Base-by-base conservation (phyloP, 306 rosid species). In the Mucuna pruriens region DNA sequence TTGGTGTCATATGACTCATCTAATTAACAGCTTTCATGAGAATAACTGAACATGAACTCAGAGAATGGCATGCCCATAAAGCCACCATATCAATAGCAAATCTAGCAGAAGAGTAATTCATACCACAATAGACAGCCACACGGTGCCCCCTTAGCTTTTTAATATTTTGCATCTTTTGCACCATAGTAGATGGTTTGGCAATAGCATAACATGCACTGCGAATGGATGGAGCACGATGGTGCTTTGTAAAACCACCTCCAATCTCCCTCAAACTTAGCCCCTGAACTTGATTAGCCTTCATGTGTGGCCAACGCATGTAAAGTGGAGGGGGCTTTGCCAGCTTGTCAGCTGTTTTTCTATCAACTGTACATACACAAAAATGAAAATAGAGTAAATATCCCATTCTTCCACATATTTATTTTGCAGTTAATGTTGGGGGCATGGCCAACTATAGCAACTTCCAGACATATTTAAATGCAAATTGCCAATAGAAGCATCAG, bases 101-200 rank as follows among this genome's bases (percentile, higher is more conserved):
- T 82, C 75, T 61, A 71, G 54, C 65, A 58, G 71, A 86, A 52
- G 54, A 81, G 79, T 31, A 70, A 74, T 68, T 33, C 84, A 71
- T 94, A 94, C 98, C 98, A 71, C 98, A 94, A 74, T 94, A 94
- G 79, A 94, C 98, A 87, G 95, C 94, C 88, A 84, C 88, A 52
- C 95, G 97, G 65, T 94, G 98, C 75, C 98, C 98, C 87, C 98
- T 83, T 66, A 94, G 80, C 89, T 92, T 92, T 87, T 84, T 94
- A 78, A 85, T 92, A 83, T 87, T 89, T 83, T 94, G 89, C 95
- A 94, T 94, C 88, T 82, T 92, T 82, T 92, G 94, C 83, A 94
- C 92, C 92, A 94, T 77, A 65, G 97, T 94, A n/a, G 91, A 92
- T 74, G 98, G 98, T 81, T 90, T 92, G 80, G 97, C 97, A 77